Evolutionary conservation across 495 filamentous ascomycete species (phyloP).

Genomic region (Alectoria sarmentosa): DNA sequence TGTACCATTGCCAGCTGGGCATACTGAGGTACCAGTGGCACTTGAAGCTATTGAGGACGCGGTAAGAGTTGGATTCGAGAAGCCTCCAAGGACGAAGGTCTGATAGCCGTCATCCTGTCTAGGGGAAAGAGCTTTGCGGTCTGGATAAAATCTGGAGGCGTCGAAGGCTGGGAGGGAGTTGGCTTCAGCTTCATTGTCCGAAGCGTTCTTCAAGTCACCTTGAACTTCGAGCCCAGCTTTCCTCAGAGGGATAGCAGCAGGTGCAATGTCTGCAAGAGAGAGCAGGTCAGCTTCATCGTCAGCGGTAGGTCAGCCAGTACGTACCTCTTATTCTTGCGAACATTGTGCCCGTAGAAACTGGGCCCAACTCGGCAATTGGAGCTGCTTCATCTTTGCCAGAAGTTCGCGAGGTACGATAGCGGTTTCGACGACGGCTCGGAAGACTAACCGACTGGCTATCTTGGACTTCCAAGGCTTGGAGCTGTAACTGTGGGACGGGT

Average conservation of each 20-base stretch:
- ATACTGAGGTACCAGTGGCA: slow-evolving; percentile 15
- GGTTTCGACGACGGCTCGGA: slow-evolving; percentile 4
- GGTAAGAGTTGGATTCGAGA: slow-evolving; percentile 15
- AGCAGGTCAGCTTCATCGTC: background rate
- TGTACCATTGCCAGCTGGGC: slow-evolving; percentile 25
- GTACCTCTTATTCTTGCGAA: background rate
- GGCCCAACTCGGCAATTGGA: background rate
- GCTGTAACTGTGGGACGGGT: background rate
- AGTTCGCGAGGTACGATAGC: background rate
- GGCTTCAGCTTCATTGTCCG: background rate
- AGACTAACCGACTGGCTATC: background rate
- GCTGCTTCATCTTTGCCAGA: background rate
- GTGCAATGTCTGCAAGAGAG: background rate
- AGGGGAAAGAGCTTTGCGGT: slow-evolving; percentile 4
- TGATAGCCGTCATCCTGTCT: slow-evolving; percentile 22
- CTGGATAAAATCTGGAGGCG: background rate
- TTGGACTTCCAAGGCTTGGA: background rate
- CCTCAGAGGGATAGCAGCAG: background rate
- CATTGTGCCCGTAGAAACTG: background rate
- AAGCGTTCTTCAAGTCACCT: background rate
- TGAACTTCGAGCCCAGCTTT: background rate
- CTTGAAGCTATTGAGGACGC: slow-evolving; percentile 6
- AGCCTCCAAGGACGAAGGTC: slow-evolving; percentile 18
- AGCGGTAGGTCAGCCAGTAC: background rate
- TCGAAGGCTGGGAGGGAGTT: background rate